Percentiles rank a stretch among this genome's conserved stretches.
These are phyloP conservation scores for Termitomyces sp. DNA, from an alignment of 768 basidiomycete species.

Conservation along the genomic window DNA sequence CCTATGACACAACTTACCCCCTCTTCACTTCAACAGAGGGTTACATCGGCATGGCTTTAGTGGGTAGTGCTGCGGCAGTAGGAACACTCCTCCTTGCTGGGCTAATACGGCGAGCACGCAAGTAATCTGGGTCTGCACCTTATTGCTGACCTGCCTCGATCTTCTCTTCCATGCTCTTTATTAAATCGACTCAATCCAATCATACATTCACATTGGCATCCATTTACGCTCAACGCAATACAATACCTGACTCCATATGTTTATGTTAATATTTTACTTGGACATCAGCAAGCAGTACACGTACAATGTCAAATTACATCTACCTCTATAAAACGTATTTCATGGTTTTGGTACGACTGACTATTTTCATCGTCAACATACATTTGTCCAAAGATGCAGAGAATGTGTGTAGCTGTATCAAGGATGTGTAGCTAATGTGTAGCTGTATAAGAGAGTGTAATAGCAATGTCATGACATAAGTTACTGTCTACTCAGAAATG, in stretches of 20 bases:
- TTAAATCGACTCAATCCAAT: neutral
- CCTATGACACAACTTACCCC: neutral
- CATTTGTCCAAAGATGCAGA: neutral
- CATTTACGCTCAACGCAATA: neutral
- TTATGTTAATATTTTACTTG: neutral
- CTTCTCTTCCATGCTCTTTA: neutral
- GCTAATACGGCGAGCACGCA: slow-evolving; percentile 80
- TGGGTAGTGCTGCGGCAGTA: slow-evolving; percentile 83
- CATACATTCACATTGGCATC: neutral
- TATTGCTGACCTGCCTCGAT: slow-evolving; percentile 1
- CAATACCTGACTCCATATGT: slow-evolving; percentile 5
- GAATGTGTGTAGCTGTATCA: neutral
- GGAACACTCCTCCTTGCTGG: slow-evolving; percentile 70
- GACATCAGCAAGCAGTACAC: slow-evolving; percentile 2
- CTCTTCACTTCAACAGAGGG: slow-evolving; percentile 54
- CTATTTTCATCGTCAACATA: neutral
- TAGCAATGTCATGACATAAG: neutral
- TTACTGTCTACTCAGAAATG: neutral
- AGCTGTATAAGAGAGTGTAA: neutral
- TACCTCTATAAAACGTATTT: neutral
- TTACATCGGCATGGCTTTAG: slow-evolving; percentile 97
- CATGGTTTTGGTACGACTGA: neutral
- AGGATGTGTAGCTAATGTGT: neutral
- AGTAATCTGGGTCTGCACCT: slow-evolving; percentile 25
- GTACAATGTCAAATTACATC: neutral